Percentiles rank a stretch among this genome's conserved stretches.
These are phyloP conservation scores for Globisporangium nodosum DNA, from an alignment of 352 stramenopile species.

Conservation along the genomic window DNA sequence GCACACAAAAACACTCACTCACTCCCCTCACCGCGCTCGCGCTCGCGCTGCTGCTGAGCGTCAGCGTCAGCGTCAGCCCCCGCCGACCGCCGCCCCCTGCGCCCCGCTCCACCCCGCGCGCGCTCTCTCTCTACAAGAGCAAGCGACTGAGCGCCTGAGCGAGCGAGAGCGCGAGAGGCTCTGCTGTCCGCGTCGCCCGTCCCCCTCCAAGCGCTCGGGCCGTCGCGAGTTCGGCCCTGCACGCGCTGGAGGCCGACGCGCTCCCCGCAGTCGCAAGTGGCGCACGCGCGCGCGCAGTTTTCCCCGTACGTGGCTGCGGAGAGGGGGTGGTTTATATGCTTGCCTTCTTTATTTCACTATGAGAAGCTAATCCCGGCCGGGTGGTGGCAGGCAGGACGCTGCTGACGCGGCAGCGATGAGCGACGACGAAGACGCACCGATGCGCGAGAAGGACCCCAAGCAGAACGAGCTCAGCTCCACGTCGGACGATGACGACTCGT, in stretches of 20 bases:
- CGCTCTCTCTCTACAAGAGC: not conserved
- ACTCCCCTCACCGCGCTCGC: conserved; percentile 1
- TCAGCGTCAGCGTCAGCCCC: not conserved
- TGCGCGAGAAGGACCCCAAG: conserved; percentile 22
- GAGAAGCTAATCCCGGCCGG: not conserved
- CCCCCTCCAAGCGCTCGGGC: too few species aligned
- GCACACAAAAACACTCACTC: conserved; percentile 1
- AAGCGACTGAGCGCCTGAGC: too few species aligned
- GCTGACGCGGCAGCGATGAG: conserved; percentile 14
- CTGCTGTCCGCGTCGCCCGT: not conserved
- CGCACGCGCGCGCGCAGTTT: not conserved
- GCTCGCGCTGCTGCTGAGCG: not conserved
- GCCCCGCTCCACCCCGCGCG: not conserved
- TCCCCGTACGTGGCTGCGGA: not conserved
- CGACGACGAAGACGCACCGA: conserved; percentile 16
- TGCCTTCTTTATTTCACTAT: not conserved
- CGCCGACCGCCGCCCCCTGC: not conserved
- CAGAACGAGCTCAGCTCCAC: conserved; percentile 38
- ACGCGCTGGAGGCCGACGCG: not conserved
- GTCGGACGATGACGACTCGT: conserved; percentile 74
- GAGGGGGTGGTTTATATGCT: not conserved
- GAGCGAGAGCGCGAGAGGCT: too few species aligned
- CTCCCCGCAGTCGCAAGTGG: not conserved
- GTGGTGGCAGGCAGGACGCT: not conserved
- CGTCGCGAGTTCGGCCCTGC: too few species aligned